A percentile compares a stretch with the other conserved stretches of the same genome.
These are phyloP conservation scores for Tardiomyces depauwii DNA, from an alignment of 1,139 yeast species.

Conservation along the genomic window DNA sequence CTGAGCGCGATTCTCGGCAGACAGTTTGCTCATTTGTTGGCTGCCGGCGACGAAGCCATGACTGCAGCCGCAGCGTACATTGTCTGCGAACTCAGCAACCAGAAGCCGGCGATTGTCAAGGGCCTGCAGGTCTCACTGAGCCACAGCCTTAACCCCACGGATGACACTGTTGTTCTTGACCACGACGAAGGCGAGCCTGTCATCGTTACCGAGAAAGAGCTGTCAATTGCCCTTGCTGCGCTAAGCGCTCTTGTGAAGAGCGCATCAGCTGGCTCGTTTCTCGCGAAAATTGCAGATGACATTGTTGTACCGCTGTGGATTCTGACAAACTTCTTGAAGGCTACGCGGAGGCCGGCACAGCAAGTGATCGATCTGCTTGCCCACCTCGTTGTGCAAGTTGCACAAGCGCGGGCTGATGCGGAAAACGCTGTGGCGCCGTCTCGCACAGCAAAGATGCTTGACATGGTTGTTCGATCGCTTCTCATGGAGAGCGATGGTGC, in stretches of 20 bases:
- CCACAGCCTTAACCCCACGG: neutral
- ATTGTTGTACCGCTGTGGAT: slow-evolving; percentile 48
- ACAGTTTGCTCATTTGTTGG: slow-evolving; percentile 8
- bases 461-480: slow-evolving; percentile 35
- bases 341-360: slow-evolving; percentile 25
- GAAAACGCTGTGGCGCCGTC: slow-evolving; percentile 1
- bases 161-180: neutral
- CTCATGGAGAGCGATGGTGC: slow-evolving; percentile 28
- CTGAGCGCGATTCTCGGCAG: slow-evolving; percentile 7
- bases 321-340: slow-evolving; percentile 40
- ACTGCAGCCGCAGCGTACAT: neutral
- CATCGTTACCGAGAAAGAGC: slow-evolving; percentile 35
- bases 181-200: neutral
- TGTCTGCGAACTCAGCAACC: neutral
- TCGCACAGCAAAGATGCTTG: neutral
- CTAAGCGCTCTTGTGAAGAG: slow-evolving; percentile 50
- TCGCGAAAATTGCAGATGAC: slow-evolving; percentile 19
- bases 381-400: neutral
- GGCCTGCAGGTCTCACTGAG: neutral
- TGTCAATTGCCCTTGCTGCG: slow-evolving; percentile 58
- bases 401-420: too few relatives aligned
- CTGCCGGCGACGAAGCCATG: neutral
- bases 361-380: slow-evolving; percentile 18
- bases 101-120: neutral
- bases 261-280: slow-evolving; percentile 21